Evolutionary conservation across 2,329 filamentous ascomycete species (phyloP), one percentile per base, ranked within the genome.

Genomic region (Penicillium italicum): DNA sequence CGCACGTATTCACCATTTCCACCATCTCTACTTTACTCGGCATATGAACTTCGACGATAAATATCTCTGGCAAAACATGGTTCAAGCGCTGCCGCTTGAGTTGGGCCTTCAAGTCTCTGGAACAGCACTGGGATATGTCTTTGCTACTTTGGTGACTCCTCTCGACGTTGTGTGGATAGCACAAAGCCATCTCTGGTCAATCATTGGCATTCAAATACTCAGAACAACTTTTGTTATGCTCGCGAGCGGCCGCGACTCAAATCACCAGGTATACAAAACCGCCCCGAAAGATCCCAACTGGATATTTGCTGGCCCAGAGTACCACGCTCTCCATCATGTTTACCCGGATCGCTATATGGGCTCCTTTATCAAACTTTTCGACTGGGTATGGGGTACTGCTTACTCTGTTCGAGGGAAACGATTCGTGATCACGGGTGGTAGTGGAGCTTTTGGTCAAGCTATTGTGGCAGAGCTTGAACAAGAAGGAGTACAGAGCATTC

Each of bases 1-100:
- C 12, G 61, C 57, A 12, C 57, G 40, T 8, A 53, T 55, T 8
- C 62, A 64, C 37, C 57, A 55, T 40, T 64, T 45, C 42, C 62
- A 64, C 34, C 62, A 64, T 28, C 62, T 64, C 2, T 64, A 63
- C 40, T 64, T 60, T 44, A 63, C 57, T 12, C 55, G 55, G 1
- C 51, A 57, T 7, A 48, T 64, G 12, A 48, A 54, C 3, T 63
- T 64, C 40, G 59, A 64, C 24, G 4, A 45, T 1, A 50, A 50
- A 33, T 64, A 63, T 48, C 43, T 31, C 5, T 44, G 42, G 11
- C 55, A 59, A 16, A 64, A 64, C 30, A n/a, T 40, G 5, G 55
- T 50, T 28, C 59, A 63, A 10, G 61, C 62, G 1, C 46, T 64
- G 6, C 62, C 62, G 0, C 52, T 64, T 31, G 62, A 64, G 20